phyloP scores from a whole-genome alignment of 1,284 basidiomycete species.

The Sanguinoderma infundibulare region DNA sequence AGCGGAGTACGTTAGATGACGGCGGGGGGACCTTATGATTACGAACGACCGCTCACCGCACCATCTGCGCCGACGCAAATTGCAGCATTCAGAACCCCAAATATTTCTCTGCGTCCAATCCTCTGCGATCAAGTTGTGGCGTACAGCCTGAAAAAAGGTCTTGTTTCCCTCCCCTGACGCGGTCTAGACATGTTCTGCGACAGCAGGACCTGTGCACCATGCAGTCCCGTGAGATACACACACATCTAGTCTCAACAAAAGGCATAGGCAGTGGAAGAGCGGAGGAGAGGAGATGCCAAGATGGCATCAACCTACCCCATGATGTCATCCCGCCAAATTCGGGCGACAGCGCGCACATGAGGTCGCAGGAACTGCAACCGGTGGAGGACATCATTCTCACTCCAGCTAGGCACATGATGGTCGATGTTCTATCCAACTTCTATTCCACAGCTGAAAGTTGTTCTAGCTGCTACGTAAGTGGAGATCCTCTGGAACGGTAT shows the following conservation, averaged over 20 bases:
- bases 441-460: neutral
- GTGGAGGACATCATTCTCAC: too few species aligned
- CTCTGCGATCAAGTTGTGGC: neutral
- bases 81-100: neutral
- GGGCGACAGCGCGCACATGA: neutral
- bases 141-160: neutral
- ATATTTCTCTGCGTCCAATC: neutral
- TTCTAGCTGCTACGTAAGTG: neutral
- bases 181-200: neutral
- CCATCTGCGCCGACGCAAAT: neutral
- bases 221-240: too few species aligned
- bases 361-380: too few species aligned
- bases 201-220: too few species aligned
- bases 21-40: neutral
- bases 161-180: neutral
- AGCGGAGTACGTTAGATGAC: conserved; percentile 7
- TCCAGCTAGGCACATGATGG: neutral
- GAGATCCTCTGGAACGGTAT: too few species aligned
- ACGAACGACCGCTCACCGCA: neutral
- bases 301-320: too few species aligned
- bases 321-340: conserved; percentile 19
- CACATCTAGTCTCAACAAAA: too few species aligned
- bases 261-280: too few species aligned
- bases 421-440: neutral
- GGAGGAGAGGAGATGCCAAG: too few species aligned